These are phyloP conservation scores for Leptodontidium sp. DNA, from an alignment of 2,329 filamentous ascomycete species.

Conservation along the genomic window DNA sequence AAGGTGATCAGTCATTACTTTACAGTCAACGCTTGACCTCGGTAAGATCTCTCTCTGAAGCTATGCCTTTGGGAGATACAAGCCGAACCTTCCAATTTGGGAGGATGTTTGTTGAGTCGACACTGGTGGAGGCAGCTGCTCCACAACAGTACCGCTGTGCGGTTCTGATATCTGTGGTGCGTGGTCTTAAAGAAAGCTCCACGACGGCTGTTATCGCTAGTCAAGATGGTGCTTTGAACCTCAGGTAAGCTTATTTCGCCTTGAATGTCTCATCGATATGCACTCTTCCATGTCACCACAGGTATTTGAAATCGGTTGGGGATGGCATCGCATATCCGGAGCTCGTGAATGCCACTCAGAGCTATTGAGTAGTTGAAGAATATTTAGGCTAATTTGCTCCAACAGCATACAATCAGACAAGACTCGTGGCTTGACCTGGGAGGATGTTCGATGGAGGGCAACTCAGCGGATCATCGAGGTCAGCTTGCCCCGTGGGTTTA, in stretches of 20 bases:
- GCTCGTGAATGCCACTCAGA: background rate
- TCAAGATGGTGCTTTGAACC: constrained; percentile 79
- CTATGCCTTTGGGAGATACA: constrained; percentile 81
- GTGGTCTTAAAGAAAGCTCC: constrained; percentile 72
- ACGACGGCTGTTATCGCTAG: constrained; percentile 79
- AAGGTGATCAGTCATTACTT: constrained; percentile 42
- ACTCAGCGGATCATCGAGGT: constrained; percentile 72
- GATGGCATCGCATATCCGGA: background rate
- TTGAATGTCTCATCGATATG: background rate
- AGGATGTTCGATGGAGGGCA: constrained; percentile 81
- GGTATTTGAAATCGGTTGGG: background rate
- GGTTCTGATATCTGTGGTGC: constrained; percentile 78
- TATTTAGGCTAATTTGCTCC: background rate
- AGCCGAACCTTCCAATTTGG: constrained; percentile 79
- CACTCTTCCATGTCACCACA: background rate
- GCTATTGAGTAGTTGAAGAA: background rate
- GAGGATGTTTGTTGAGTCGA: constrained; percentile 77
- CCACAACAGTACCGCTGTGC: constrained; percentile 74
- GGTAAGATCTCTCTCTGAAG: constrained; percentile 62
- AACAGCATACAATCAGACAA: constrained; percentile 72
- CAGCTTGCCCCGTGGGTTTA: constrained; percentile 77
- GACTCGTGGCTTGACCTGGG: constrained; percentile 76
- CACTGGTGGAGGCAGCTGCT: constrained; percentile 76
- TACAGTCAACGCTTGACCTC: constrained; percentile 39
- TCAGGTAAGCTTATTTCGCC: constrained; percentile 48